A percentile compares a stretch with the other conserved stretches of the same genome.
phyloP scores from a whole-genome alignment of 2,329 filamentous ascomycete species.

The Chrysoporthe deuterocubensis region DNA sequence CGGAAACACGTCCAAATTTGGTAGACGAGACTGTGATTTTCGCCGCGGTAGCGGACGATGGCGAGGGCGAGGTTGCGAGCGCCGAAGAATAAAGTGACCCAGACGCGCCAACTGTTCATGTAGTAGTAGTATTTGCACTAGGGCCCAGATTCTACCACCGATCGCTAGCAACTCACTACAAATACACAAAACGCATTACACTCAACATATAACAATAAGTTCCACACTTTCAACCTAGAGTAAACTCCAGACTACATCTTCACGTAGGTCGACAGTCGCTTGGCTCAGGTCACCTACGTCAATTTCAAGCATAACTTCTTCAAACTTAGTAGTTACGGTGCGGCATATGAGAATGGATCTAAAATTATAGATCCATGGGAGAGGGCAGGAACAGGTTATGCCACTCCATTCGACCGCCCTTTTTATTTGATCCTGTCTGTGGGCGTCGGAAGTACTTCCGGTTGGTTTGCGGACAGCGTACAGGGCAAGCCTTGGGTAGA shows the following conservation, averaged over 20 bases:
- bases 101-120: constrained; percentile 77
- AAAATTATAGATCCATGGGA: constrained; percentile 22
- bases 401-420: constrained; percentile 17
- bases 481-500: constrained; percentile 29
- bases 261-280: constrained; percentile 26
- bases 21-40: constrained; percentile 63
- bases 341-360: constrained; percentile 24
- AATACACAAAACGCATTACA: constrained; percentile 20
- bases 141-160: constrained; percentile 26
- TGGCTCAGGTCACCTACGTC: constrained; percentile 27
- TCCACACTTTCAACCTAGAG: constrained; percentile 28
- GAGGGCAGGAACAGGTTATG: constrained; percentile 6
- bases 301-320: constrained; percentile 23
- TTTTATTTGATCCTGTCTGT: constrained; percentile 13
- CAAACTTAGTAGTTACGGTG: constrained; percentile 14
- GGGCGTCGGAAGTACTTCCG: constrained; percentile 6
- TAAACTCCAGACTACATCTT: constrained; percentile 29
- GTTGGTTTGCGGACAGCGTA: constrained; percentile 20
- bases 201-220: constrained; percentile 16
- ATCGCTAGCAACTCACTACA: constrained; percentile 25
- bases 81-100: constrained; percentile 80
- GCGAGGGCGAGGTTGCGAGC: constrained; percentile 75
- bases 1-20: constrained; percentile 69
- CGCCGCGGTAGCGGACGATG: constrained; percentile 72
- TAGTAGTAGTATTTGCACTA: constrained; percentile 67